Conservation (phyloP, 2,329 filamentous ascomycete species). For the Teratosphaeriaceae sp. region DNA sequence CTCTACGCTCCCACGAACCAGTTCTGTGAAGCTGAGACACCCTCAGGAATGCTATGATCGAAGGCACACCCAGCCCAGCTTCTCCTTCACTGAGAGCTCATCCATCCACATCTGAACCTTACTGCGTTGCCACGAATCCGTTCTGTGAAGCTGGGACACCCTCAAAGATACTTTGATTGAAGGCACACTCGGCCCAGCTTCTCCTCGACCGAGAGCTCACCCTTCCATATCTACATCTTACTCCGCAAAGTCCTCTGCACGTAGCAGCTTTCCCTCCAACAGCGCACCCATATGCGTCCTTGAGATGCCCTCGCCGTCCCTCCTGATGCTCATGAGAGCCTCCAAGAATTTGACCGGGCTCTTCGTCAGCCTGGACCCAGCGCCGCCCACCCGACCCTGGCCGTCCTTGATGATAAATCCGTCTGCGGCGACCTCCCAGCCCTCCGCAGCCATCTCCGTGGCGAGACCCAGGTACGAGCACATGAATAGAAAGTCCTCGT, state of each 20-base stretch:
- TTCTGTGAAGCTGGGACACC: too few species aligned
- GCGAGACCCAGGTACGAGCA: constrained; percentile 49
- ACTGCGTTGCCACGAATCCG: too few species aligned
- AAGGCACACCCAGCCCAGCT: too few species aligned
- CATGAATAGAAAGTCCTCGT: constrained; percentile 47
- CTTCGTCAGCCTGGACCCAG: constrained; percentile 9
- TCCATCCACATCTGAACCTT: too few species aligned
- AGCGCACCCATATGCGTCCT: constrained; percentile 23
- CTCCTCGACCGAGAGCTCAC: too few species aligned
- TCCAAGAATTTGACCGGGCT: constrained; percentile 21
- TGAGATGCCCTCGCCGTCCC: constrained; percentile 17
- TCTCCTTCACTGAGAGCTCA: too few species aligned
- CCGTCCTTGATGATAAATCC: constrained; percentile 18
- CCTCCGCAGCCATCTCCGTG: constrained; percentile 2
- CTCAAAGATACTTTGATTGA: too few species aligned
- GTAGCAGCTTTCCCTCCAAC: constrained; percentile 16
- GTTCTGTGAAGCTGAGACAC: too few species aligned
- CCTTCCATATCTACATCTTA: too few species aligned
- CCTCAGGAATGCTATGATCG: too few species aligned
- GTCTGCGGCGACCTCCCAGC: constrained; percentile 14
- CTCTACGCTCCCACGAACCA: too few species aligned
- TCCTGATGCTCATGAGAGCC: constrained; percentile 16
- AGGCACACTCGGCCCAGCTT: too few species aligned
- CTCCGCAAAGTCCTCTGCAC: constrained; percentile 7
- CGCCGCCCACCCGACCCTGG: constrained; percentile 11